Conservation (phyloP, 306 rosid genomes). For the Crataegus laevigata region DNA sequence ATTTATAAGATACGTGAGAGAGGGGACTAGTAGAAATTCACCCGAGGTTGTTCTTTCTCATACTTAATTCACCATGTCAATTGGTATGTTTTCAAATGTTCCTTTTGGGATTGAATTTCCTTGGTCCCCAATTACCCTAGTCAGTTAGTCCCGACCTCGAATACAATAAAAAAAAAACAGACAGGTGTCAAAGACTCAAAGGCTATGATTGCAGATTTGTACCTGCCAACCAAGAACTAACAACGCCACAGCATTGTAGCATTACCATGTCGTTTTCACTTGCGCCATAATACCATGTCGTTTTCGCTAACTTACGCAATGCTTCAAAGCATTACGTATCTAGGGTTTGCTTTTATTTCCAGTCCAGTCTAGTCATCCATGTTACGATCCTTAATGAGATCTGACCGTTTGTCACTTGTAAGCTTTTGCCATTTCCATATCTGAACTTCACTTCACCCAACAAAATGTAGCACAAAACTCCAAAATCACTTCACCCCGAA, state of each 20-base stretch:
- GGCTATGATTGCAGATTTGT: slow-evolving; percentile 12
- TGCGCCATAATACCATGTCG: slow-evolving; percentile 19
- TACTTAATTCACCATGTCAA: background rate
- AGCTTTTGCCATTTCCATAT: background rate
- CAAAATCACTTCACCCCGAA: background rate
- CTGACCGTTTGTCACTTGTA: background rate
- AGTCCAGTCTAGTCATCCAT: background rate
- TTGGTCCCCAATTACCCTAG: background rate
- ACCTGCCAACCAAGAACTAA: slow-evolving; percentile 32
- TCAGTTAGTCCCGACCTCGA: background rate
- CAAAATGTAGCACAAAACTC: background rate
- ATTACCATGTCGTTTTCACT: background rate
- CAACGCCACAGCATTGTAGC: background rate
- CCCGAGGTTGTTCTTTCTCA: background rate
- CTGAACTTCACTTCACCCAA: background rate
- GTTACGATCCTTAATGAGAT: background rate
- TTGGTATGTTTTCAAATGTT: background rate
- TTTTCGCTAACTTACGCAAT: slow-evolving; percentile 12
- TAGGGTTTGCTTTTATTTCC: background rate
- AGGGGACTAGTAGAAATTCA: background rate
- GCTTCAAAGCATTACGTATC: slow-evolving; percentile 3
- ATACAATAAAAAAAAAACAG: background rate
- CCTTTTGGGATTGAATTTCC: background rate
- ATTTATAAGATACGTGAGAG: no score
- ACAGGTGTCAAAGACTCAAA: background rate